phyloP scores from a whole-genome alignment of 192 early-diverging fungal genomes.

The Backusella tarrabulga region DNA sequence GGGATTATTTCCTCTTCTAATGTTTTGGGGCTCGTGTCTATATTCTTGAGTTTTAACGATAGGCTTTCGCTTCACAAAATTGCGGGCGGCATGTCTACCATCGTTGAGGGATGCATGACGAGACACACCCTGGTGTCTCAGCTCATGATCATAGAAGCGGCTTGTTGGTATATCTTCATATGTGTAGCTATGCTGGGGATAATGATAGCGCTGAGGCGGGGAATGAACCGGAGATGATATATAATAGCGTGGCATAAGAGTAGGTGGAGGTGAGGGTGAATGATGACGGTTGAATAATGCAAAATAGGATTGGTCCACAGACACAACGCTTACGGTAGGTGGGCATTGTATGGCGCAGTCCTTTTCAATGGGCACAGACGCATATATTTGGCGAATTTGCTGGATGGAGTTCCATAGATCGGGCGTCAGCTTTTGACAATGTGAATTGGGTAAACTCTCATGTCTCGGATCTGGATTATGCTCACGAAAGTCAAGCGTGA shows the following conservation, averaged over 20 bases:
- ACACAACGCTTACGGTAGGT: not conserved
- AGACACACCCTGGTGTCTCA: not conserved
- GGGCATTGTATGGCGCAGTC: not conserved
- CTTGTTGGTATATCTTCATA: not conserved
- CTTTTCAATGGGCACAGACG: not conserved
- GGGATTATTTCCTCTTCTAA: not conserved
- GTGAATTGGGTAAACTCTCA: not conserved
- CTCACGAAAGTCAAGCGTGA: not conserved
- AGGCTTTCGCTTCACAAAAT: not conserved
- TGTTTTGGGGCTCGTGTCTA: not conserved
- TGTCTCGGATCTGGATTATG: conserved; percentile 1
- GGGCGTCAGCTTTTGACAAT: not conserved
- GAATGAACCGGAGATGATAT: not conserved
- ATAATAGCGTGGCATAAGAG: not conserved
- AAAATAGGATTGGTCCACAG: not conserved
- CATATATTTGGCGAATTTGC: not conserved
- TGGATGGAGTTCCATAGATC: not conserved
- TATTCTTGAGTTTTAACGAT: not conserved
- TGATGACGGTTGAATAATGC: not conserved
- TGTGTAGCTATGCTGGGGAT: not conserved
- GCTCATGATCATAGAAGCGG: not conserved
- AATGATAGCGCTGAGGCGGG: not conserved
- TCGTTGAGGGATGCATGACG: not conserved
- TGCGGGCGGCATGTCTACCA: not conserved
- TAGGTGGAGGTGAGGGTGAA: not conserved